Percentiles rank a stretch among this genome's conserved stretches.
Conservation (phyloP, 2,329 filamentous ascomycete species). For the Podosphaera fusca region DNA sequence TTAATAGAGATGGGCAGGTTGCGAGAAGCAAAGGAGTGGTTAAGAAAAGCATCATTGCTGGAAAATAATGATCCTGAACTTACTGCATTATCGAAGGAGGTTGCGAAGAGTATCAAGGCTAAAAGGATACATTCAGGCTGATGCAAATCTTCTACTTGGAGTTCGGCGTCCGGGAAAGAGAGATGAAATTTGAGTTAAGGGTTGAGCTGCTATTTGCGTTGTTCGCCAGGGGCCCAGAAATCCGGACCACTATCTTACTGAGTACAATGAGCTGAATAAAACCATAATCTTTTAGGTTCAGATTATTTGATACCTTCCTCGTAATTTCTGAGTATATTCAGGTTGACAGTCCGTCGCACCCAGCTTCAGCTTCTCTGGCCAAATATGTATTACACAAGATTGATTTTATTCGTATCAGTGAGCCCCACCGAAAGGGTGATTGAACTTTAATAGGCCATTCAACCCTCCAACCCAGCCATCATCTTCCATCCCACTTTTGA, state of each 20-base stretch:
- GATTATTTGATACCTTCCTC: too few species aligned
- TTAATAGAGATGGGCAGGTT: slow-evolving; percentile 74
- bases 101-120: slow-evolving; percentile 21
- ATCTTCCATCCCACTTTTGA: slow-evolving; percentile 30
- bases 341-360: too few species aligned
- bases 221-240: too few species aligned
- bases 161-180: neutral
- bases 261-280: too few species aligned
- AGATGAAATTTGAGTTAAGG: neutral
- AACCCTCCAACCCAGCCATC: slow-evolving; percentile 93
- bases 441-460: slow-evolving; percentile 88
- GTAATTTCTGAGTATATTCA: too few species aligned
- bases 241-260: too few species aligned
- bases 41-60: slow-evolving; percentile 56
- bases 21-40: slow-evolving; percentile 62
- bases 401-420: slow-evolving; percentile 7
- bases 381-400: too few species aligned
- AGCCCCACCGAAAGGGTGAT: slow-evolving; percentile 70
- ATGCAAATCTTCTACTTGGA: neutral
- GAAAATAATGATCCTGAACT: slow-evolving; percentile 50
- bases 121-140: neutral
- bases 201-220: too few species aligned
- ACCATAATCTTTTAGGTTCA: too few species aligned
- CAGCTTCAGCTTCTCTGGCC: too few species aligned
- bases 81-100: slow-evolving; percentile 37